These are phyloP conservation scores for Cetraspora pellucida DNA, from an alignment of 192 early-diverging fungal genomes.

Conservation along the genomic window DNA sequence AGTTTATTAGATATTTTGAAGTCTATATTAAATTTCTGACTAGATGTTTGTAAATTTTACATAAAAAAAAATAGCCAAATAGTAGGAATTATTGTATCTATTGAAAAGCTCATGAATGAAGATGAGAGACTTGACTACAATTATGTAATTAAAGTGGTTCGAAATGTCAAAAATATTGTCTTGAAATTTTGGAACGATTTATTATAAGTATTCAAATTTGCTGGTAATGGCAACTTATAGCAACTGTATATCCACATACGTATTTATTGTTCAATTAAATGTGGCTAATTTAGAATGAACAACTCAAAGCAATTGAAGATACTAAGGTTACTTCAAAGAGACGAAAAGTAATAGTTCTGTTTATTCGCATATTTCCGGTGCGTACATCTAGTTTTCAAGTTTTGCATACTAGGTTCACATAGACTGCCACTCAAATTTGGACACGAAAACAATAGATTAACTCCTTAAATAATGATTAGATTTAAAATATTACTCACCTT, in stretches of 20 bases:
- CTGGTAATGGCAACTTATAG: not conserved
- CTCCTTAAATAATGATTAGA: too few relatives aligned
- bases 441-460: too few relatives aligned
- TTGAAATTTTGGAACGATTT: constrained; percentile 77
- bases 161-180: constrained; percentile 68
- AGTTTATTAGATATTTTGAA: not conserved
- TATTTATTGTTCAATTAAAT: constrained; percentile 13
- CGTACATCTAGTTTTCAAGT: constrained; percentile 28
- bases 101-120: constrained; percentile 71
- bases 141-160: constrained; percentile 67
- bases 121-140: constrained; percentile 74
- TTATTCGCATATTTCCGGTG: constrained; percentile 88
- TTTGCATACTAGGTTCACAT: too few relatives aligned
- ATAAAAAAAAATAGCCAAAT: constrained; percentile 48
- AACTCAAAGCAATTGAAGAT: constrained; percentile 87
- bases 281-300: constrained; percentile 66
- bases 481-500: too few relatives aligned
- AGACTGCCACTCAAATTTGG: not conserved
- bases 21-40: not conserved
- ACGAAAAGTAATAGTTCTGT: constrained; percentile 86
- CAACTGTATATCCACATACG: not conserved
- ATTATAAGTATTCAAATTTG: constrained; percentile 44
- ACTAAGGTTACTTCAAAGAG: constrained; percentile 87
- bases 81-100: constrained; percentile 83
- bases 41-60: constrained; percentile 7